These are phyloP conservation scores for Cladosporium sp. DNA, from an alignment of 2,329 filamentous ascomycete species.

Conservation along the genomic window DNA sequence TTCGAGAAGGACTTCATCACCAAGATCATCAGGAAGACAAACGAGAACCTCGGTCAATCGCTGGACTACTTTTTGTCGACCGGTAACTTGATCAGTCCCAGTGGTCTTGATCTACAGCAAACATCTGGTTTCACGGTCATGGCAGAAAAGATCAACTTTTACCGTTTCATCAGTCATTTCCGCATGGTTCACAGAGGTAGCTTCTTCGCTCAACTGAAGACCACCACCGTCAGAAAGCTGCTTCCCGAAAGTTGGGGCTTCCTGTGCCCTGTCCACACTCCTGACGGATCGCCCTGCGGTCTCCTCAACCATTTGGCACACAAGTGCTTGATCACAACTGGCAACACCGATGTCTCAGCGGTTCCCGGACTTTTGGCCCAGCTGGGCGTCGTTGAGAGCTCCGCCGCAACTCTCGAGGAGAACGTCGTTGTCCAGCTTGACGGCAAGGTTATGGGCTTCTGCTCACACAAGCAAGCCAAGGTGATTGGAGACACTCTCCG, in stretches of 20 bases:
- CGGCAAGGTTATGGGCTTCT: slow-evolving; percentile 85
- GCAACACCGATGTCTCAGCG: slow-evolving; percentile 66
- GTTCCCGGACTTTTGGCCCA: slow-evolving; percentile 71
- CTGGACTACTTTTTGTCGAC: slow-evolving; percentile 96
- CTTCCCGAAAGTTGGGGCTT: slow-evolving; percentile 98
- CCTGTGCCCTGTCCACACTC: slow-evolving; percentile 93
- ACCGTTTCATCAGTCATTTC: slow-evolving; percentile 98
- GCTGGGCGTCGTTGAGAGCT: slow-evolving; percentile 71
- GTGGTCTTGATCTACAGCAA: slow-evolving; percentile 90
- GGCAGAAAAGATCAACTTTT: slow-evolving; percentile 97
- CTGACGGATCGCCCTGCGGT: slow-evolving; percentile 92
- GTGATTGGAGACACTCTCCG: slow-evolving; percentile 81
- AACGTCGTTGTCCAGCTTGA: slow-evolving; percentile 88
- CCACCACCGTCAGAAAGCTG: slow-evolving; percentile 91
- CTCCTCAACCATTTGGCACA: slow-evolving; percentile 92
- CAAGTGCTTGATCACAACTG: slow-evolving; percentile 85
- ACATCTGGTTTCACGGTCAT: slow-evolving; percentile 93
- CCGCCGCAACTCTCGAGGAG: slow-evolving; percentile 74
- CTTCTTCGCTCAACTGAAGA: slow-evolving; percentile 97
- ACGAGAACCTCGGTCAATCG: slow-evolving; percentile 80
- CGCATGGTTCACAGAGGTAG: slow-evolving; percentile 98
- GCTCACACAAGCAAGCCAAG: slow-evolving; percentile 75
- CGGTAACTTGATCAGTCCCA: slow-evolving; percentile 86
- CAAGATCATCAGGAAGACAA: slow-evolving; percentile 74
- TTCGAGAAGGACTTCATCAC: slow-evolving; percentile 76